A percentile compares a stretch with the other conserved stretches of the same genome.
phyloP scores from a whole-genome alignment of 345 rosid genomes.

The Hibiscus syriacus region DNA sequence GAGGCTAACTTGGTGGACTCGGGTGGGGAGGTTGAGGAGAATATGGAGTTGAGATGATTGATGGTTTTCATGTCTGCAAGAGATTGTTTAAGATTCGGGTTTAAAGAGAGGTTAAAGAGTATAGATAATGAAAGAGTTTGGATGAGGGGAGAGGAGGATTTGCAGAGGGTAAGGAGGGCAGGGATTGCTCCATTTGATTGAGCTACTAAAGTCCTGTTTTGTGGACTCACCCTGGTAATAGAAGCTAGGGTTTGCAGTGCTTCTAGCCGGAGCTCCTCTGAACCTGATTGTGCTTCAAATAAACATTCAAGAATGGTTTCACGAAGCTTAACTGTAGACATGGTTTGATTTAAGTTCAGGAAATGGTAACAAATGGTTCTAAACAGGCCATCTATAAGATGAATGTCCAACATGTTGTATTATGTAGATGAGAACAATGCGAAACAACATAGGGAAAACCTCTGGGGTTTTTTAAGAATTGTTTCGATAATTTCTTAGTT shows the following conservation, averaged over 20 bases:
- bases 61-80: constrained; percentile 45
- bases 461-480: background rate
- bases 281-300: constrained; percentile 25
- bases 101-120: constrained; percentile 56
- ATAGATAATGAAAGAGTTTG: constrained; percentile 32
- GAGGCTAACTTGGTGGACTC: constrained; percentile 32
- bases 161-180: constrained; percentile 26
- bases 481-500: background rate
- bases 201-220: constrained; percentile 32
- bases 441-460: background rate
- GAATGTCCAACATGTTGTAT: background rate
- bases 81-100: constrained; percentile 39
- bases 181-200: constrained; percentile 35
- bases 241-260: constrained; percentile 41
- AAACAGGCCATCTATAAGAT: background rate
- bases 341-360: background rate
- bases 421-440: background rate
- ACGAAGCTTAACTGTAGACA: constrained; percentile 23
- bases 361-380: background rate
- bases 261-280: constrained; percentile 27
- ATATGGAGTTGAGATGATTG: constrained; percentile 34
- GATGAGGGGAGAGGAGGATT: constrained; percentile 23
- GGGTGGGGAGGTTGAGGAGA: constrained; percentile 18
- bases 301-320: constrained; percentile 26
- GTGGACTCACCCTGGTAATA: constrained; percentile 41